Evolutionary conservation across 306 rosid species (phyloP).

Genomic region (Hippophae gyantsensis): DNA sequence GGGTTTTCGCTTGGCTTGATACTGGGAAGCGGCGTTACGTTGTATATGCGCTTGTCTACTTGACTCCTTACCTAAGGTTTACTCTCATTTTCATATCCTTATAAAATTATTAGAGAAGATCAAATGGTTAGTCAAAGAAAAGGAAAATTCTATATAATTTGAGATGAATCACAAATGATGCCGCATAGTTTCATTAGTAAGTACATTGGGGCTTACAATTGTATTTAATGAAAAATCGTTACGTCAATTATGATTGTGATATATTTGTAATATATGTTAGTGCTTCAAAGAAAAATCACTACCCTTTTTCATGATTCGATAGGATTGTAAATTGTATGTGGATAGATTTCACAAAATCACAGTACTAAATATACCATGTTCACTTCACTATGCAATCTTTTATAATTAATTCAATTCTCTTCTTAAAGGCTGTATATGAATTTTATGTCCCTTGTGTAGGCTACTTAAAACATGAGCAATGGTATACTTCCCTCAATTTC

Average conservation of each 20-base stretch:
- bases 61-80: conserved; percentile 79
- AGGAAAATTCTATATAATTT: background rate
- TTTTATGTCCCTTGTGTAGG: background rate
- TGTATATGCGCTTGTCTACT: conserved; percentile 64
- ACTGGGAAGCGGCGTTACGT: conserved; percentile 68
- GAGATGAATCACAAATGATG: background rate
- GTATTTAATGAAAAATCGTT: too few relatives aligned
- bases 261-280: too few relatives aligned
- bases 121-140: background rate
- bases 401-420: background rate
- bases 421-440: background rate
- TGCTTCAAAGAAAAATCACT: too few relatives aligned
- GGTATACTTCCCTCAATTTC: background rate
- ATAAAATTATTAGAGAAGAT: background rate
- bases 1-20: conserved; percentile 94
- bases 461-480: background rate
- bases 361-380: background rate
- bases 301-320: too few relatives aligned
- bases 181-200: too few relatives aligned
- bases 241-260: too few relatives aligned
- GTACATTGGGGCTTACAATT: too few relatives aligned
- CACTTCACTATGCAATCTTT: background rate
- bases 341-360: background rate
- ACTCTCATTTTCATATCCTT: background rate
- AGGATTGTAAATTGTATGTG: too few relatives aligned